Base-by-base conservation (phyloP, 2,329 filamentous ascomycete species). In the Aspergillus sp. region DNA sequence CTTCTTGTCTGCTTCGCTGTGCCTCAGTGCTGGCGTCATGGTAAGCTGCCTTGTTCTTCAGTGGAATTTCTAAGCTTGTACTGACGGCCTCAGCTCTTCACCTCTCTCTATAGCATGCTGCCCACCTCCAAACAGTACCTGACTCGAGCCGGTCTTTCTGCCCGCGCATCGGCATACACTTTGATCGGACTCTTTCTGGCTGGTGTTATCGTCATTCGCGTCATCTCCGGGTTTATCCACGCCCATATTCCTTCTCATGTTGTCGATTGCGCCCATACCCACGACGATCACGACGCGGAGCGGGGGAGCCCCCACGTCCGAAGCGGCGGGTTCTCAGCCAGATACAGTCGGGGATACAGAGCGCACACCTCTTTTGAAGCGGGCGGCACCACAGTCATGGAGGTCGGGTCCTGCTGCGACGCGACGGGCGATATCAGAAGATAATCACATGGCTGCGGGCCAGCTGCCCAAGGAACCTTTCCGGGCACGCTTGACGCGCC, bases 1-100 rank as follows among this genome's bases (percentile, higher is more conserved):
- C 19, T 98, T 98, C 63, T 76, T 96, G 5, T 90, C 90, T 1
- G 82, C 83, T 19, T 96, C 91, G 0, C 70, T 97, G 48, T 95
- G 90, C 67, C 70, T 98, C 51, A 96, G 90, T 64, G 95, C 95
- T 54, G 91, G 93, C 35, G 90, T 97, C 37, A 95, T 98, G 90
- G 90, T 95, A 67, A 52, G 80, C 37, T 27, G 7, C 12, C 12
- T 33, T 45, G 13, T 28, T 11, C 37, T 31, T 40, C 34, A 35
- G 11, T 49, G n/a, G 32, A 49, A 37, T 36, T 35, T 11, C 48
- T 12, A 27, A 49, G 36, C 44, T 38, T 40, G 45, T 39, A 37
- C 34, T 33, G 27, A 13, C 32, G 33, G 19, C 8, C 8, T 34
- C 33, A 95, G 90, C 78, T 95, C 33, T 96, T 95, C 67, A 95